Evolutionary conservation across 805 yeast species (phyloP).

Genomic region (Vanderwaltozyma yarrowii): DNA sequence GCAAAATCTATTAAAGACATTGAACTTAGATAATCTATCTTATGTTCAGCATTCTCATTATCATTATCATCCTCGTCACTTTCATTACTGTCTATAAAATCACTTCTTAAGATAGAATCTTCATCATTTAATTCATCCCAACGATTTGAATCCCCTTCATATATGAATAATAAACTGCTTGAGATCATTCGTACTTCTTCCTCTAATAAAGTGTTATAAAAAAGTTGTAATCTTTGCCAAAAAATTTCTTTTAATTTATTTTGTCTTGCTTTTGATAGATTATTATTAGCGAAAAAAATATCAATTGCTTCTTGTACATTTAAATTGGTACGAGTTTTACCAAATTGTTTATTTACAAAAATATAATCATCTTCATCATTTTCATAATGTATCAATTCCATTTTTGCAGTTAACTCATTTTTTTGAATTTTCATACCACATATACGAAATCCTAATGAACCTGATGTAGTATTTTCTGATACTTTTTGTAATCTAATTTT

Average conservation of each 20-base stretch:
- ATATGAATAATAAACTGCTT: constrained; percentile 62
- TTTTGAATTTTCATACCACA: constrained; percentile 73
- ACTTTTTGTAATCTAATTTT: constrained; percentile 51
- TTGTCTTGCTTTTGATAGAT: constrained; percentile 26
- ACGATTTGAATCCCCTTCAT: constrained; percentile 51
- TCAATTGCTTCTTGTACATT: constrained; percentile 38
- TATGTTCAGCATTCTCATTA: constrained; percentile 19
- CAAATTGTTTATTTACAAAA: constrained; percentile 57
- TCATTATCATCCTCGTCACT: constrained; percentile 30
- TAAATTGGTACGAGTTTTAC: constrained; percentile 43
- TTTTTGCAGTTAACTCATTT: constrained; percentile 7
- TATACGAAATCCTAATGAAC: constrained; percentile 61
- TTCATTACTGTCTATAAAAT: constrained; percentile 24
- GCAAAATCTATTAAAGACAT: constrained; percentile 82
- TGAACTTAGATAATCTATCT: constrained; percentile 37
- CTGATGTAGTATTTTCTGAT: constrained; percentile 67
- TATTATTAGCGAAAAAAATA: constrained; percentile 35
- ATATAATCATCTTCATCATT: constrained; percentile 34
- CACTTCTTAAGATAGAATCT: constrained; percentile 33
- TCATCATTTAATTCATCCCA: constrained; percentile 38
- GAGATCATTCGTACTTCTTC: constrained; percentile 59
- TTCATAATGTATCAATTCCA: constrained; percentile 11
- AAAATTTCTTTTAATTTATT: constrained; percentile 36
- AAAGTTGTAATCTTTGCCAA: constrained; percentile 48
- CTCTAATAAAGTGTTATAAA: constrained; percentile 54